phyloP scores from a whole-genome alignment of 1,139 yeast genomes.

The Protomyces pachydermus region DNA sequence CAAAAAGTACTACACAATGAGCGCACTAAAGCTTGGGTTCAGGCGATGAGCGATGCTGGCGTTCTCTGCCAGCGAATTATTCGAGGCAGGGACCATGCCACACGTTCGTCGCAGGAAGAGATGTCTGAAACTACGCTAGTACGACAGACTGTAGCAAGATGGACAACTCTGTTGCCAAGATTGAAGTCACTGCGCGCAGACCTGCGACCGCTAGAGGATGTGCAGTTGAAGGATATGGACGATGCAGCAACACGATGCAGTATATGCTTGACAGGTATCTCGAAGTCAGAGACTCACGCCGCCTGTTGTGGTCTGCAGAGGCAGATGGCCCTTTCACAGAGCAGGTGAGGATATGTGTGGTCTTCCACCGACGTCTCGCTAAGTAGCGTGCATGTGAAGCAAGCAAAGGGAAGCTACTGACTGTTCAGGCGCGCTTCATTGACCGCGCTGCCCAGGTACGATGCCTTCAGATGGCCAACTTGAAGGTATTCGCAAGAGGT shows the following conservation, averaged over 20 bases:
- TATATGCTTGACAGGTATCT: neutral
- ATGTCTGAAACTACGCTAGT: neutral
- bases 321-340: too few species aligned
- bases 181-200: neutral
- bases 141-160: neutral
- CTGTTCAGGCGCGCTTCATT: too few species aligned
- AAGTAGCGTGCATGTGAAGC: too few species aligned
- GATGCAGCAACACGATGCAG: neutral
- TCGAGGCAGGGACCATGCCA: slow-evolving; percentile 28
- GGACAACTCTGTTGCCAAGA: slow-evolving; percentile 14
- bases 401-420: too few species aligned
- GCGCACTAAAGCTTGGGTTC: slow-evolving; percentile 28
- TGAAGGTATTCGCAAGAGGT: too few species aligned
- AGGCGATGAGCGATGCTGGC: slow-evolving; percentile 27
- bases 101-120: slow-evolving; percentile 13
- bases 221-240: neutral
- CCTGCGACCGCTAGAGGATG: neutral
- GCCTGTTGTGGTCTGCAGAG: neutral
- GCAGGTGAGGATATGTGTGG: too few species aligned
- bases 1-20: slow-evolving; percentile 29
- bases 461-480: too few species aligned
- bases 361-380: too few species aligned
- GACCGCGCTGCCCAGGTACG: too few species aligned
- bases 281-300: neutral
- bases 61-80: slow-evolving; percentile 31